These are phyloP conservation scores for Hylodesmum podocarpum DNA, from an alignment of 306 rosid species.

Conservation along the genomic window DNA sequence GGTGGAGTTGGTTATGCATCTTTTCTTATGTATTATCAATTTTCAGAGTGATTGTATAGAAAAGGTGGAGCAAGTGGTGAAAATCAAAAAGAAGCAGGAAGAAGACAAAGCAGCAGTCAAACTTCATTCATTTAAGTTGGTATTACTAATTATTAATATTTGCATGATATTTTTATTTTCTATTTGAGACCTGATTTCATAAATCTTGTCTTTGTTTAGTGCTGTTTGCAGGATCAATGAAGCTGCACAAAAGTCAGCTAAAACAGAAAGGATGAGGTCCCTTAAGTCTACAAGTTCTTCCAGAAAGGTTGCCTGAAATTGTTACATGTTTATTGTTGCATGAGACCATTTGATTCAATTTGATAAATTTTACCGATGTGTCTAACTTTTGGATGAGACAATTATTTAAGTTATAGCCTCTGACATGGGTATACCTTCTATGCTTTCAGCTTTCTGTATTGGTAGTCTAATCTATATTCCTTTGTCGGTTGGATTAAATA, in stretches of 20 bases:
- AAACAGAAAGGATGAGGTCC: constrained; percentile 63
- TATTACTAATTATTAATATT: constrained; percentile 24
- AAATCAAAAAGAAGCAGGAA: constrained; percentile 75
- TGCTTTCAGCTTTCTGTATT: constrained; percentile 13
- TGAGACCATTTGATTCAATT: constrained; percentile 14
- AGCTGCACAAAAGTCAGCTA: constrained; percentile 42
- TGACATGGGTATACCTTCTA: constrained; percentile 10
- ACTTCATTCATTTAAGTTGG: constrained; percentile 83
- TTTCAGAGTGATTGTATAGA: constrained; percentile 52
- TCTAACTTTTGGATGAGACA: constrained; percentile 8
- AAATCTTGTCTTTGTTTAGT: constrained; percentile 36
- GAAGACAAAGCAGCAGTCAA: constrained; percentile 64
- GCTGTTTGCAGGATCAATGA: constrained; percentile 41
- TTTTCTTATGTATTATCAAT: constrained; percentile 15
- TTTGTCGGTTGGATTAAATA: constrained; percentile 23
- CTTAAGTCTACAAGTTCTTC: constrained; percentile 62
- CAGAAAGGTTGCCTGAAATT: constrained; percentile 48
- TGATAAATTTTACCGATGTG: constrained; percentile 2
- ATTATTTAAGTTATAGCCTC: not conserved
- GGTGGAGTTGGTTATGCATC: not conserved
- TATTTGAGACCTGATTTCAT: constrained; percentile 16
- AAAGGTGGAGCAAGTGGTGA: constrained; percentile 61
- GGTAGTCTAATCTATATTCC: not conserved
- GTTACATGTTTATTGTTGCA: constrained; percentile 28
- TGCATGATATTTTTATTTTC: constrained; percentile 11